Percentiles rank a stretch among this genome's conserved stretches.
phyloP scores from a whole-genome alignment of 2,329 filamentous ascomycete genomes.

The Davidsoniella neocaledoniae region DNA sequence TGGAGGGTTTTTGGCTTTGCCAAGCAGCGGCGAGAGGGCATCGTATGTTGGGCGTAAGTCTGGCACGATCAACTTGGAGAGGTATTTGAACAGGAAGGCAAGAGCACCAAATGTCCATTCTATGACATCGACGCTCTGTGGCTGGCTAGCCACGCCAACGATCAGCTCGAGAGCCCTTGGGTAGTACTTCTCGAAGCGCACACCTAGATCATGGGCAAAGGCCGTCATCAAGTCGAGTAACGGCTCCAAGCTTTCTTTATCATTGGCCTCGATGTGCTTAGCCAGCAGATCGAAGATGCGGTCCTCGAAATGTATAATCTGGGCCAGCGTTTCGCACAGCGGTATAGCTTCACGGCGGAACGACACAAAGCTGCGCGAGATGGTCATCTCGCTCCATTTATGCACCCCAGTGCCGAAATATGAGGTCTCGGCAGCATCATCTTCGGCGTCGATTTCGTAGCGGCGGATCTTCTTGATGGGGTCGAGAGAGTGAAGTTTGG shows the following conservation, averaged over 20 bases:
- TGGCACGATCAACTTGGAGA: slow-evolving; percentile 71
- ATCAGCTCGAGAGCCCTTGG: slow-evolving; percentile 57
- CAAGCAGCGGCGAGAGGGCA: slow-evolving; percentile 68
- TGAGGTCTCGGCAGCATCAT: slow-evolving; percentile 60
- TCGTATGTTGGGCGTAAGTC: slow-evolving; percentile 74
- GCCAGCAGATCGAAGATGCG: slow-evolving; percentile 65
- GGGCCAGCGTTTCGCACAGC: slow-evolving; percentile 75
- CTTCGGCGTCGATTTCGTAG: slow-evolving; percentile 65
- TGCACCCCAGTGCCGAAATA: slow-evolving; percentile 71
- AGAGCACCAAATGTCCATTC: slow-evolving; percentile 94
- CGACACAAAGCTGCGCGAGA: slow-evolving; percentile 61
- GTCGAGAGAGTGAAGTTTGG: slow-evolving; percentile 77
- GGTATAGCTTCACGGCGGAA: slow-evolving; percentile 63
- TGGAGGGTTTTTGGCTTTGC: slow-evolving; percentile 62
- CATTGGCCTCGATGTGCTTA: slow-evolving; percentile 58
- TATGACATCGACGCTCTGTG: slow-evolving; percentile 71
- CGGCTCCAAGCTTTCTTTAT: slow-evolving; percentile 69
- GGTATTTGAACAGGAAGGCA: slow-evolving; percentile 93
- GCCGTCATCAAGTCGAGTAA: slow-evolving; percentile 76
- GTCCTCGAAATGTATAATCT: slow-evolving; percentile 80
- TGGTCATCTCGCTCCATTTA: slow-evolving; percentile 83
- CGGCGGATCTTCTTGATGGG: slow-evolving; percentile 79
- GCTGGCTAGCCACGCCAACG: slow-evolving; percentile 58
- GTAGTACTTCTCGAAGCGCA: slow-evolving; percentile 79
- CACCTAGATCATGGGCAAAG: slow-evolving; percentile 85